Conservation (phyloP, 1,284 basidiomycete genomes). For the Chiua sp. region DNA sequence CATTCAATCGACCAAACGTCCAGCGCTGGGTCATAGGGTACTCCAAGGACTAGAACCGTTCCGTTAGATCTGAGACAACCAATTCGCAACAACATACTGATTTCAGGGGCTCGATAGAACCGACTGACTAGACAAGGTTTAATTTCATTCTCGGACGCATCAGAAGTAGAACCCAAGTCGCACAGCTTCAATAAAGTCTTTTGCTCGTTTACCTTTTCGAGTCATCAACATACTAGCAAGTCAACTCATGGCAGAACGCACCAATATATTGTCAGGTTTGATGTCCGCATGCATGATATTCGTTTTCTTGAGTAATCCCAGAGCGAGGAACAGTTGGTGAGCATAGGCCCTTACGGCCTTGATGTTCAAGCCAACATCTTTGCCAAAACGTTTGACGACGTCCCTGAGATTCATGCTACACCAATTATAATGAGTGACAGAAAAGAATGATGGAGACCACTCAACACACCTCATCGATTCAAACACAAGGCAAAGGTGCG, state of each 20-base stretch:
- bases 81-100: conserved; percentile 69
- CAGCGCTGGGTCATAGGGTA: conserved; percentile 92
- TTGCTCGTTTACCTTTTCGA: conserved; percentile 85
- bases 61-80: conserved; percentile 21
- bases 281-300: conserved; percentile 99
- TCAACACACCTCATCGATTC: conserved; percentile 84
- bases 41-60: conserved; percentile 78
- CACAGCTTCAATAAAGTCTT: conserved; percentile 96
- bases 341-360: conserved; percentile 97
- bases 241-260: conserved; percentile 43
- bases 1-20: conserved; percentile 99
- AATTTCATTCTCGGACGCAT: conserved; percentile 94
- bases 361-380: conserved; percentile 96
- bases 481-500: conserved; percentile 97
- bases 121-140: conserved; percentile 98
- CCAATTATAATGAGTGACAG: conserved; percentile 16
- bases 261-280: conserved; percentile 96
- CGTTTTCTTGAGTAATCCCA: conserved; percentile 86
- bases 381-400: conserved; percentile 98
- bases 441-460: background rate
- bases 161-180: conserved; percentile 95
- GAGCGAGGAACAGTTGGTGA: conserved; percentile 92
- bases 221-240: conserved; percentile 17
- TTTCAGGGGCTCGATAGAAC: conserved; percentile 99
- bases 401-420: conserved; percentile 96